Percentiles rank a stretch among this genome's conserved stretches.
Evolutionary conservation across 148 eudicot species (phyloP).

Genomic region (Diospyros kaki): DNA sequence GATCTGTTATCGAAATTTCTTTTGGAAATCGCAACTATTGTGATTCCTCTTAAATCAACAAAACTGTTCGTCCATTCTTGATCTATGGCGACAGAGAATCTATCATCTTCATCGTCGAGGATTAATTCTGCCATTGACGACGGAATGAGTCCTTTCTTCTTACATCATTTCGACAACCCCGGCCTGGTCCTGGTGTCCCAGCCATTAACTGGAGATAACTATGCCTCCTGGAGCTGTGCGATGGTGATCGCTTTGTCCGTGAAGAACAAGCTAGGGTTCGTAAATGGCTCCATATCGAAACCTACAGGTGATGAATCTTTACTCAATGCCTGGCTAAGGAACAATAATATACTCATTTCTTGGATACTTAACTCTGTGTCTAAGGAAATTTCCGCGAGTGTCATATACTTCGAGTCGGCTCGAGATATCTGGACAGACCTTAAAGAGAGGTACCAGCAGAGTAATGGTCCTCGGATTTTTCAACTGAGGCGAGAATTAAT

Average conservation of each 20-base stretch:
- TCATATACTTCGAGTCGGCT: not conserved
- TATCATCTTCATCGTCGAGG: no score
- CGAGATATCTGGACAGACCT: not conserved
- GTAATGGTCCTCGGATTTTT: not conserved
- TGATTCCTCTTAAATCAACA: no score
- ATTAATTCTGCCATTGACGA: not conserved
- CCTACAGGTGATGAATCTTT: not conserved
- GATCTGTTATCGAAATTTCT: no score
- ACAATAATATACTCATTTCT: not conserved
- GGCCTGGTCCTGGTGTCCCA: not conserved
- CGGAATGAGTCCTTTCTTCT: not conserved
- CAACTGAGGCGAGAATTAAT: not conserved
- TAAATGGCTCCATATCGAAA: not conserved
- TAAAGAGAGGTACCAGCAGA: not conserved
- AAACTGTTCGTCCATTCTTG: no score
- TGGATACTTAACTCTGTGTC: not conserved
- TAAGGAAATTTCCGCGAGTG: slow-evolving; percentile 1
- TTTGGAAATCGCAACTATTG: no score
- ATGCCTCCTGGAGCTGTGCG: not conserved
- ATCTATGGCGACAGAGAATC: no score
- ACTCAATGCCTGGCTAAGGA: not conserved
- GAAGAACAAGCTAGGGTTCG: not conserved
- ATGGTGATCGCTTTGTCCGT: not conserved
- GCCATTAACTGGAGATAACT: not conserved
- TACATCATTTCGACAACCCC: not conserved